Evolutionary conservation across 2,329 filamentous ascomycete genomes (phyloP).

Genomic region (Chaetomium strumarium): DNA sequence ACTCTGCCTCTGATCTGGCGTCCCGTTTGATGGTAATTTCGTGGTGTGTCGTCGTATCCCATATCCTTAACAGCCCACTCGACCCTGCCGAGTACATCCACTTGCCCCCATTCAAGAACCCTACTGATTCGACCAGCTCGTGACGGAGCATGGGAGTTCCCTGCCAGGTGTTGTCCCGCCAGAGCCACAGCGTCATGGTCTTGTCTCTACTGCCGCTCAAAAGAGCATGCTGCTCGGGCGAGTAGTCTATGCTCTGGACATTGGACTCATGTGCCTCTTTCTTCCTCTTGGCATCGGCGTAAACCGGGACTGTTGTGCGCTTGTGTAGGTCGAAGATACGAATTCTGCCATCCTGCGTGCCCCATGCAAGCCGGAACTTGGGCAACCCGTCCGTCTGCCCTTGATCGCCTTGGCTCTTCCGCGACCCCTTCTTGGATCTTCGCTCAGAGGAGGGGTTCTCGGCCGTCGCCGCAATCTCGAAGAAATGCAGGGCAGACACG

Average conservation of each 20-base stretch:
- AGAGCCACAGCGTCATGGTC: constrained; percentile 91
- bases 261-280: constrained; percentile 87
- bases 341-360: constrained; percentile 89
- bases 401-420: constrained; percentile 40
- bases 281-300: constrained; percentile 36
- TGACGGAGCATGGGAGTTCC: constrained; percentile 76
- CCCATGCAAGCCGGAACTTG: constrained; percentile 77
- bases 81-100: constrained; percentile 81
- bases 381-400: constrained; percentile 38
- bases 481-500: constrained; percentile 87
- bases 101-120: constrained; percentile 66
- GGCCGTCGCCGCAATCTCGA: constrained; percentile 57
- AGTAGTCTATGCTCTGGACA: constrained; percentile 82
- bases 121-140: constrained; percentile 78
- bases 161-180: constrained; percentile 82
- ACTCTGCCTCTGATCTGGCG: constrained; percentile 53
- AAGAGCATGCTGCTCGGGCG: constrained; percentile 63
- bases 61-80: constrained; percentile 75
- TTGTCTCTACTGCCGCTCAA: constrained; percentile 88
- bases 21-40: constrained; percentile 74
- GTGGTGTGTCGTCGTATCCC: constrained; percentile 69
- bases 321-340: constrained; percentile 88
- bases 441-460: constrained; percentile 36
- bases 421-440: constrained; percentile 36
- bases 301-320: constrained; percentile 64